Percentiles rank a stretch among this genome's conserved stretches.
Conservation (phyloP, 2,329 filamentous ascomycete genomes). For the Trichoderma lentiforme region DNA sequence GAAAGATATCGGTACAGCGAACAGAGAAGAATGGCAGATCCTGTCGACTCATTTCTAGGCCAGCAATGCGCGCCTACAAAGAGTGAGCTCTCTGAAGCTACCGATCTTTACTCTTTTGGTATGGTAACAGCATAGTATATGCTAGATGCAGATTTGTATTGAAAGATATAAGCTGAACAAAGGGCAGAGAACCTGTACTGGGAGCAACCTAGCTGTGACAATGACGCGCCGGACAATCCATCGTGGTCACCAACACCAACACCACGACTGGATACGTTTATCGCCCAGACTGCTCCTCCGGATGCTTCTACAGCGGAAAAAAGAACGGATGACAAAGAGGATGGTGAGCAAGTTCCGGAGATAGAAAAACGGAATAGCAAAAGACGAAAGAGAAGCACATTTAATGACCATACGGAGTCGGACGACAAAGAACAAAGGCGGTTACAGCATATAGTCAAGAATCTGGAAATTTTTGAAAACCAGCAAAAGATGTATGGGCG, state of each 20-base stretch:
- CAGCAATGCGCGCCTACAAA: neutral
- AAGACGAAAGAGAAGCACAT: neutral
- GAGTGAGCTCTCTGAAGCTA: neutral
- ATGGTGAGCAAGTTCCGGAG: neutral
- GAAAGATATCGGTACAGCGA: neutral
- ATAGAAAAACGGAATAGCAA: neutral
- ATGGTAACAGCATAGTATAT: neutral
- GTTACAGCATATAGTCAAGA: neutral
- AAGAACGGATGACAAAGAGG: neutral
- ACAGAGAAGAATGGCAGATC: neutral
- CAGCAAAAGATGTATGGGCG: neutral
- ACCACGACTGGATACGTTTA: neutral
- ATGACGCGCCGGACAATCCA: neutral
- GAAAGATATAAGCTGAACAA: neutral
- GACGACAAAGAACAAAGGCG: neutral
- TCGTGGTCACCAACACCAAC: neutral
- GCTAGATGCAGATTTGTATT: neutral
- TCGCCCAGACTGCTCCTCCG: neutral
- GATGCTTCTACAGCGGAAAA: neutral
- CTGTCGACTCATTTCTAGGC: neutral
- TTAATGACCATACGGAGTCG: neutral
- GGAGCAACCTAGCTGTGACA: neutral
- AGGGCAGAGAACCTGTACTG: neutral
- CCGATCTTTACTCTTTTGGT: neutral
- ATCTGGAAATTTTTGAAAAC: neutral